Conservation (phyloP, 176 grass and related monocot species). For the Lolium perenne region DNA sequence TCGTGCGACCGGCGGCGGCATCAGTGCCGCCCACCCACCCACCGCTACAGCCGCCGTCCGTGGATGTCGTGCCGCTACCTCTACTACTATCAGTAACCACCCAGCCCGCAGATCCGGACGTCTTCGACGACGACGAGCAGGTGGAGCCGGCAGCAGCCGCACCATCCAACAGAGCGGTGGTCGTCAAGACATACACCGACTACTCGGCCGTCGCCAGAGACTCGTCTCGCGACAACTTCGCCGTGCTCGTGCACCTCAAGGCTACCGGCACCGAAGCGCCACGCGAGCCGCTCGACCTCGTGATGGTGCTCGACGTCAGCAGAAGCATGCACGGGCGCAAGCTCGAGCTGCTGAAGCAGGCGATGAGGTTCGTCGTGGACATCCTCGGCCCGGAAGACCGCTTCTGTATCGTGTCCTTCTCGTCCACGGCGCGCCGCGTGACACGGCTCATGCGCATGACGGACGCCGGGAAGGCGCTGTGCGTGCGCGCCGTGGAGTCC, state of each 20-base stretch:
- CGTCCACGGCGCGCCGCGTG: conserved; percentile 38
- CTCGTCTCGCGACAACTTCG: background rate
- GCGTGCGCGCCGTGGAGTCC: conserved; percentile 38
- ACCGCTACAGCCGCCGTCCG: background rate
- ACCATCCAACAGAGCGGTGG: conserved; percentile 7
- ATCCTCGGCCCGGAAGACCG: conserved; percentile 52
- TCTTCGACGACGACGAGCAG: conserved; percentile 26
- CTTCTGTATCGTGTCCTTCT: conserved; percentile 51
- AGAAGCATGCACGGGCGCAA: conserved; percentile 46
- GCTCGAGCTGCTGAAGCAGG: conserved; percentile 44
- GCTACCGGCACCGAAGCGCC: conserved; percentile 19
- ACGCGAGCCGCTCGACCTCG: conserved; percentile 44
- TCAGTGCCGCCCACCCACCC: background rate
- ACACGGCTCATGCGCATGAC: conserved; percentile 52
- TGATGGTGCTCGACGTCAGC: conserved; percentile 10
- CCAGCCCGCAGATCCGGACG: background rate
- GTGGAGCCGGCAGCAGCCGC: too few relatives aligned
- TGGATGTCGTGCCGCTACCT: background rate
- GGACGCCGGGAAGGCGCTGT: conserved; percentile 28
- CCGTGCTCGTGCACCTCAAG: conserved; percentile 50
- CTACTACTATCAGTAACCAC: too few relatives aligned
- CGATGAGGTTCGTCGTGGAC: conserved; percentile 51
- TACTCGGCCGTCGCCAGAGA: conserved; percentile 44
- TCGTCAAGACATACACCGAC: conserved; percentile 44
- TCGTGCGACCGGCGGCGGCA: background rate